Base-by-base conservation (phyloP, 306 rosid species). In the Coriaria nepalensis region DNA sequence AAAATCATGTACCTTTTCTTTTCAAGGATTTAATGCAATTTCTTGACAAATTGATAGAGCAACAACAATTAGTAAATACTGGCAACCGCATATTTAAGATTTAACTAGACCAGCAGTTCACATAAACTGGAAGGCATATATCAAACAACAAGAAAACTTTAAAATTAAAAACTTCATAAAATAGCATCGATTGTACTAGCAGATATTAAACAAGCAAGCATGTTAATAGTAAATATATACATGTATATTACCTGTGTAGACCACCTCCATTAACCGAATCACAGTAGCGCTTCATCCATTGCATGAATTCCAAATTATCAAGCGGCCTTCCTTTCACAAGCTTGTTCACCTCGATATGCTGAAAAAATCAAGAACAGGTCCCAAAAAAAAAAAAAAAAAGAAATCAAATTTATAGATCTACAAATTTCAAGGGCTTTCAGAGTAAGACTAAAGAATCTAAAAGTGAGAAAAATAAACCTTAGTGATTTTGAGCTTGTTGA, bases 301-400 rank as follows among this genome's bases (percentile, higher is more conserved):
- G 98, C 92, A 85, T 90, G 72, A 90, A 82, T 67, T 90, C 98
- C 67, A 90, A 51, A 65, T 90, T 90, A 61, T 90, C 95, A 37
- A 90, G 75, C 5, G 98, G 92, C 55, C 95, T 78, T 51, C 98
- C 98, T 47, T 90, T 90, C 46, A 86, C 87, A 5, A 90, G 85
- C 79, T 82, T 90, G 69, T 47, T 85, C 52, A 90, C 98, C 70
- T 90, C 95, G 32, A 90, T 81, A 50, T 90, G 73, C 95, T 90
- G 55, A 29, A 59, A 55, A 47, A 6, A 10, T 13, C 44, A 42
- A n/a, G 33, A 37, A 20, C 11, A 37, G 33, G 6, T 13, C 56
- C n/a, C 6, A 36, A 58, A 15, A 15, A 2, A 46, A 43, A 20
- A 36, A 2, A 4, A 13, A 10, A 34, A 8, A 6, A 40, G 37